Base-by-base conservation (phyloP, 352 stramenopile genomes). In the Aphanomyces stellatus region DNA sequence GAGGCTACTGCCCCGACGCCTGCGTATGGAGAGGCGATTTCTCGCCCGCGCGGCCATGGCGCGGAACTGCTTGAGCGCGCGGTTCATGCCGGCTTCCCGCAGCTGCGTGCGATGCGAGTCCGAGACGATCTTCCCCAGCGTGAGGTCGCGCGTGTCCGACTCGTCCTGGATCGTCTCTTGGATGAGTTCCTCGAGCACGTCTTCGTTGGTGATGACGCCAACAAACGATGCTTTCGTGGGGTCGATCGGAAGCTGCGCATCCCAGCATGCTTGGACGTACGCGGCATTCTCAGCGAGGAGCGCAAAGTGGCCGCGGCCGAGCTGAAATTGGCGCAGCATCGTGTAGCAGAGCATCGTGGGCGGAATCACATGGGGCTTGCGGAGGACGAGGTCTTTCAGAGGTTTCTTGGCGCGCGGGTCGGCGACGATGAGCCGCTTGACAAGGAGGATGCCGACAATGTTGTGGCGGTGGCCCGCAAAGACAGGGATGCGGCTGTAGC, bases 101-200 rank as follows among this genome's bases (percentile, higher is more conserved):
- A 43, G 33, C 7, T 25, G 35, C 13, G n/a, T 24, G 17, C 55
- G 55, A 24, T 31, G 55, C 7, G 8, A 15, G 22, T 63, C 41
- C 35, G 55, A 35, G 41, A 49, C 27, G 13, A 11, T 31, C 5
- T 48, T 27, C 13, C 55, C 33, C 35, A 27, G 25, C 17, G 17
- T 27, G 28, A 24, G 22, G 41, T 48, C 55, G 41, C 48, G 22
- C 1, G 22, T 15, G 41, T 63, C 55, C 7, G 35, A 67, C 67
- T 90, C 81, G 60, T 90, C 81, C 25, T 73, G 74, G 63, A 90
- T 86, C 37, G 77, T 67, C 28, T 83, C 75, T 62, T 72, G 83
- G 72, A 51, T 82, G 1, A 76, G 69, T 42, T 73, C 69, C 53
- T 89, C 81, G 13, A 90, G 27, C 11, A 87, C 67, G 69, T 90